Evolutionary conservation across 805 yeast species (phyloP), one percentile per base, ranked within the genome.

Genomic region (Monosporozyma yasuniensis): DNA sequence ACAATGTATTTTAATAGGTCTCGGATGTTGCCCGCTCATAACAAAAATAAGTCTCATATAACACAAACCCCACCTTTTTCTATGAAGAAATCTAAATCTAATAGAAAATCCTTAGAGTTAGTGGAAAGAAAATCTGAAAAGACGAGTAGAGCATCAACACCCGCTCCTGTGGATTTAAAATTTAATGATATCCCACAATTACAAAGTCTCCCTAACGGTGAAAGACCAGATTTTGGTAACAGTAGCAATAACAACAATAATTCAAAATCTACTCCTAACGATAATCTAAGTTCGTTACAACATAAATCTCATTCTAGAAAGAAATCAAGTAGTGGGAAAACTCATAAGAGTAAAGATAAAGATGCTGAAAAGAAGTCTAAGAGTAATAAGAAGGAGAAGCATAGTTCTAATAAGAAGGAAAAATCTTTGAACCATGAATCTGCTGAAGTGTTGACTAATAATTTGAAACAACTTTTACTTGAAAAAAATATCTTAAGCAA

Each of bases 1-100:
- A 62, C 68, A 34, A 62, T 56, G 64, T 63, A 63, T 48, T 52
- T 63, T 51, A 63, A 63, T 47, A 64, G 64, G 52, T 57, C 67
- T 32, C 54, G 65, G 51, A 50, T 63, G 56, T 45, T 62, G 52
- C 56, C 59, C 14, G 47, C 62, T 9, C 56, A 58, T 19, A 53
- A 61, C 32, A 63, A 56, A 48, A 61, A 61, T 50, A 58, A 52
- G 49, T 46, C 58, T 19, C 53, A 47, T 23, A 55, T 51, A 44
- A 46, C 35, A 12, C 42, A 46, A 5, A 10, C 21, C 9, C 47
- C 32, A 14, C 44, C 48, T 11, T 18, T 39, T 11, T 12, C 42
- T 19, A 10, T 39, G 27, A 39, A 39, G 22, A 39, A 21, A 21
- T 21, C 27, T 21, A 39, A 39, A 39, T 32, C 45, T 18, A 34